Conservation (phyloP, 306 rosid genomes). For the Rosa rugosa region DNA sequence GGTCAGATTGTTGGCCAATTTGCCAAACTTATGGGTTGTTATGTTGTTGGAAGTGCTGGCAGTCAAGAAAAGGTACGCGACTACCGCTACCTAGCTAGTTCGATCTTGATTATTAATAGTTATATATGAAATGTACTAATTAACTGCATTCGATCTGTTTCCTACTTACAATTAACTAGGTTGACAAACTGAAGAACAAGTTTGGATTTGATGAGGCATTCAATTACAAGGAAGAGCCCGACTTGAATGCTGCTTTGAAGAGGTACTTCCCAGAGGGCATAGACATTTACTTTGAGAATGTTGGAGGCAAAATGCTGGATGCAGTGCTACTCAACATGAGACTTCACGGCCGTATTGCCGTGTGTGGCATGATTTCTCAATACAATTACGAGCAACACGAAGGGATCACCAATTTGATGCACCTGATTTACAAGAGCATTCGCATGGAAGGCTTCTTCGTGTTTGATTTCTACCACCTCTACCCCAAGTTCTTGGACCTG, state of each 20-base stretch:
- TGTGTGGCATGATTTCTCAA: constrained; percentile 21
- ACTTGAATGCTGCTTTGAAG: constrained; percentile 32
- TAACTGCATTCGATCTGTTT: neutral
- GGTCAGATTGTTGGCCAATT: constrained; percentile 20
- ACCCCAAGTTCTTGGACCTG: constrained; percentile 20
- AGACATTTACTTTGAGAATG: constrained; percentile 28
- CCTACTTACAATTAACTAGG: neutral
- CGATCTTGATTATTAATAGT: neutral
- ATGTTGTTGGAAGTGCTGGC: constrained; percentile 23
- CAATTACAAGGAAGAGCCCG: constrained; percentile 41
- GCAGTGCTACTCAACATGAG: constrained; percentile 20
- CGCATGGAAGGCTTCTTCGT: constrained; percentile 22
- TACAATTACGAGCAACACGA: constrained; percentile 8
- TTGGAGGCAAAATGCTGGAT: constrained; percentile 17
- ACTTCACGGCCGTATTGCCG: constrained; percentile 14
- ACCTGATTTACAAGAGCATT: constrained; percentile 11
- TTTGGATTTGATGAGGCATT: constrained; percentile 35
- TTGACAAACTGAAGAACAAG: constrained; percentile 37
- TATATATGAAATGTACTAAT: neutral
- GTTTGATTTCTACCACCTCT: constrained; percentile 6
- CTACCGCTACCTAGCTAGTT: neutral
- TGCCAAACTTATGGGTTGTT: constrained; percentile 15
- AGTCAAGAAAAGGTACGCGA: constrained; percentile 7
- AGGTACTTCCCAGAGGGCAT: constrained; percentile 30
- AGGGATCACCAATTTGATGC: constrained; percentile 19